A percentile compares a stretch with the other conserved stretches of the same genome.
Conservation (phyloP, 2,329 filamentous ascomycete genomes). For the Venturia asperata region DNA sequence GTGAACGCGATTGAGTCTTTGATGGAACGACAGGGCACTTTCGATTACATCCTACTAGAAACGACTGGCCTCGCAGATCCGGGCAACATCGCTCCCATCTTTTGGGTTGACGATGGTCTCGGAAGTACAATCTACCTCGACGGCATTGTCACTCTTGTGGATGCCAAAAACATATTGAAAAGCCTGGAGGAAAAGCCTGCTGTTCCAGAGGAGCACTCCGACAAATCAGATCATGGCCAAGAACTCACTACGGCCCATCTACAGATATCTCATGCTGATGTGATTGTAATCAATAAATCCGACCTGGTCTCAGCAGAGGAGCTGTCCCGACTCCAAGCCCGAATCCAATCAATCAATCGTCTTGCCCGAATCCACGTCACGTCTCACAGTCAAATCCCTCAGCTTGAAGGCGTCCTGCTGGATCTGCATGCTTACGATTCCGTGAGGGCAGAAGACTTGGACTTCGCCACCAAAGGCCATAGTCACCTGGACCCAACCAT, state of each 20-base stretch:
- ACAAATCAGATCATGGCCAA: conserved; percentile 51
- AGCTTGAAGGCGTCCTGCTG: conserved; percentile 76
- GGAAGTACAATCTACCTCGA: conserved; percentile 95
- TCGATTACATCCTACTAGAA: conserved; percentile 96
- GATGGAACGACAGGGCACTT: conserved; percentile 87
- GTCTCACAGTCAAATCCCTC: conserved; percentile 68
- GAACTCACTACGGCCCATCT: conserved; percentile 87
- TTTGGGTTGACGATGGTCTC: conserved; percentile 95
- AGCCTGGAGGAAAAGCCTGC: conserved; percentile 62
- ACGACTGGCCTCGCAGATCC: conserved; percentile 94
- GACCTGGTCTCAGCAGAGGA: conserved; percentile 70
- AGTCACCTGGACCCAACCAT: conserved; percentile 88
- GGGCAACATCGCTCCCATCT: conserved; percentile 88
- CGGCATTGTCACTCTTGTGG: conserved; percentile 90
- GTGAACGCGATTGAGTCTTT: conserved; percentile 92
- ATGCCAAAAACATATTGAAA: conserved; percentile 83
- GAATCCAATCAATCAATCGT: conserved; percentile 81
- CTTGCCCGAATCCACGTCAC: conserved; percentile 80
- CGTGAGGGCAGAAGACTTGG: conserved; percentile 57
- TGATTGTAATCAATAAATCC: conserved; percentile 88
- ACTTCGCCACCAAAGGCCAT: conserved; percentile 69
- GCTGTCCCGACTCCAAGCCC: conserved; percentile 59
- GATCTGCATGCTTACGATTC: conserved; percentile 91
- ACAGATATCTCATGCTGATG: conserved; percentile 94
- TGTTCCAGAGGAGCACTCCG: conserved; percentile 42